These are phyloP conservation scores for Phytophthora multivora DNA, from an alignment of 352 stramenopile genomes.

Conservation along the genomic window DNA sequence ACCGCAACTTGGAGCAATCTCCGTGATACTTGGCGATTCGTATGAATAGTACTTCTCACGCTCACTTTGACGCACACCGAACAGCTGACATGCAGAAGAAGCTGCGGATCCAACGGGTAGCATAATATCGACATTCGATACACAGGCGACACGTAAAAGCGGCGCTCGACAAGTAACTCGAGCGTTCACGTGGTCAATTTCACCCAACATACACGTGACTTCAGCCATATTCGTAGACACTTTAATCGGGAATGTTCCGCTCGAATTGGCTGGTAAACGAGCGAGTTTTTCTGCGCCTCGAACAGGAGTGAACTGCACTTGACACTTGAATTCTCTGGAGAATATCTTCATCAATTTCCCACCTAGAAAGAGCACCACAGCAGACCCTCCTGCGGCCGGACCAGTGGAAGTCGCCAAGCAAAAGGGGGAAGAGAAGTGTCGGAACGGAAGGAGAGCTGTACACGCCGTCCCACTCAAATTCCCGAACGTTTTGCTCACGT, in stretches of 20 bases:
- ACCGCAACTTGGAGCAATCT: constrained; percentile 64
- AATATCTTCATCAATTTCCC: constrained; percentile 59
- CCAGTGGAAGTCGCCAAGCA: constrained; percentile 67
- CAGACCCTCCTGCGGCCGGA: constrained; percentile 62
- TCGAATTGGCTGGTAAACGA: not conserved
- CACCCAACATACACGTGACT: constrained; percentile 40
- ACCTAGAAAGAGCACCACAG: constrained; percentile 58
- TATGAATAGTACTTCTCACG: constrained; percentile 71
- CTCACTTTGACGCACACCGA: constrained; percentile 41
- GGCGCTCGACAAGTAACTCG: constrained; percentile 61
- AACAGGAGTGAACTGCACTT: constrained; percentile 62
- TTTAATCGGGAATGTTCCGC: constrained; percentile 15
- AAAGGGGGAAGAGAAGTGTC: constrained; percentile 62
- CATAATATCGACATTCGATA: constrained; percentile 52
- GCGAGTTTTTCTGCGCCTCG: constrained; percentile 9
- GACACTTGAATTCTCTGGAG: constrained; percentile 52
- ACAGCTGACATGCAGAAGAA: constrained; percentile 30
- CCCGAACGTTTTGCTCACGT: constrained; percentile 58
- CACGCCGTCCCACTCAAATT: constrained; percentile 70
- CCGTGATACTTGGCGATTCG: constrained; percentile 66
- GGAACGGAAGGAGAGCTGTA: constrained; percentile 63
- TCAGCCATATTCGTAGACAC: constrained; percentile 32
- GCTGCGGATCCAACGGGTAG: constrained; percentile 27
- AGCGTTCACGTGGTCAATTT: constrained; percentile 55
- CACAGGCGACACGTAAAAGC: constrained; percentile 48